Evolutionary conservation across 2,329 filamentous ascomycete species (phyloP), one percentile per base, ranked within the genome.

Genomic region (Graphilbum ipis-grandicollis): DNA sequence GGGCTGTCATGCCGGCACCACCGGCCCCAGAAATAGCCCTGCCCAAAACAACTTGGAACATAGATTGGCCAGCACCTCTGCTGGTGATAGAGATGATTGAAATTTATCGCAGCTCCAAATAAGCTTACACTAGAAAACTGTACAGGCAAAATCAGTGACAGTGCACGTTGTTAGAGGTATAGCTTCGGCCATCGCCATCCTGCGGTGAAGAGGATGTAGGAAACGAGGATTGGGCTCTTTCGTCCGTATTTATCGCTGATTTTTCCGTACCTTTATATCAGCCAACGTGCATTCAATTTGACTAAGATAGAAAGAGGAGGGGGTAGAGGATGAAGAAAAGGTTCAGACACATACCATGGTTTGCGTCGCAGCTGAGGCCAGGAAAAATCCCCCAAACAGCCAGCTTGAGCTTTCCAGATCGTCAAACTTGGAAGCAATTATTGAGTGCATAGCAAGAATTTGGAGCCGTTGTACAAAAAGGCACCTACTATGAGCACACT

Each of bases 381-480:
- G 48, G 2, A 59, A 54, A 42, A 69, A 71, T 29, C 57, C 59
- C 4, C 65, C 68, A 14, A 68, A 63, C 10, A 73, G 48, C 68
- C 71, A 73, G 40, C 63, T 71, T 4, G 70, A 72, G 36, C 68
- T 62, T 14, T 60, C 62, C 5, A 77, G 48, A 25, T 62, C 59
- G 37, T 65, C 56, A 45, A 77, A 77, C 37, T 75, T 66, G 9
- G 71, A 77, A 0, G 70, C 66, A 36, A 77, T 73, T 4, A 58
- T 59, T 1, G 68, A 66, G 40, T 78, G 71, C 0, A 76, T 79
- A 0, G 79, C 76, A 23, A 83, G 56, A 0, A 83, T 64, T 0
- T 83, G 56, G 72, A 75, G 0, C 58, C 55, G 38, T 75, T 74
- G 7, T 68, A 66, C 12, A 79, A 67, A 44, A 83, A 80, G 13